phyloP scores from a whole-genome alignment of 2,329 filamentous ascomycete genomes.

The Keithomyces neogunnii region DNA sequence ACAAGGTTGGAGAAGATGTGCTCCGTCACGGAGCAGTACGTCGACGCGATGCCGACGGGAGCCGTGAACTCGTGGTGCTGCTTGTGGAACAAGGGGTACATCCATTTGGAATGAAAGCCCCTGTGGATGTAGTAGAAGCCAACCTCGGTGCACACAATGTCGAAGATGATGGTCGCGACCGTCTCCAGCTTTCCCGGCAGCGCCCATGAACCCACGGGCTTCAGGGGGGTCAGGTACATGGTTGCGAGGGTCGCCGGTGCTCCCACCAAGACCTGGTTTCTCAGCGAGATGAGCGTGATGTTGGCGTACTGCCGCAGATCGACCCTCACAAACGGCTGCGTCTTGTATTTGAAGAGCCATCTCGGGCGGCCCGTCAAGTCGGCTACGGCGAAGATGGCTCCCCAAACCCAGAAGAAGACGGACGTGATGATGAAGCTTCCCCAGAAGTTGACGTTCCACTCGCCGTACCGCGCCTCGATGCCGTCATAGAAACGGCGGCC shows the following conservation, averaged over 20 bases:
- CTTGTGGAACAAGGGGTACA: constrained; percentile 41
- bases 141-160: constrained; percentile 22
- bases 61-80: constrained; percentile 43
- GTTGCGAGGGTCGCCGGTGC: constrained; percentile 1
- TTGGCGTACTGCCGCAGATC: constrained; percentile 5
- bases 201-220: not conserved
- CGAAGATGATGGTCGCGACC: constrained; percentile 7
- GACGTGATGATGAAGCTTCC: constrained; percentile 28
- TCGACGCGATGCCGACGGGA: constrained; percentile 39
- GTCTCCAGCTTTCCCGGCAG: constrained; percentile 6
- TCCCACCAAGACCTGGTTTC: constrained; percentile 31
- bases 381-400: constrained; percentile 24
- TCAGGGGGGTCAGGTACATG: not conserved
- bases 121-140: constrained; percentile 45
- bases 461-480: constrained; percentile 13
- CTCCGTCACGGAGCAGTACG: constrained; percentile 43
- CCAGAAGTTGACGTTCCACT: constrained; percentile 23
- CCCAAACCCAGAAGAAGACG: constrained; percentile 31
- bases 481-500: constrained; percentile 7
- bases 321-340: constrained; percentile 34
- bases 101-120: constrained; percentile 32
- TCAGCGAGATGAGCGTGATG: constrained; percentile 25
- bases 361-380: constrained; percentile 29
- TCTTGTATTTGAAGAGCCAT: constrained; percentile 38
- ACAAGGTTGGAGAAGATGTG: constrained; percentile 40